A percentile compares a stretch with the other conserved stretches of the same genome.
Conservation (phyloP, 768 basidiomycete species). For the Amanita polypyramis region DNA sequence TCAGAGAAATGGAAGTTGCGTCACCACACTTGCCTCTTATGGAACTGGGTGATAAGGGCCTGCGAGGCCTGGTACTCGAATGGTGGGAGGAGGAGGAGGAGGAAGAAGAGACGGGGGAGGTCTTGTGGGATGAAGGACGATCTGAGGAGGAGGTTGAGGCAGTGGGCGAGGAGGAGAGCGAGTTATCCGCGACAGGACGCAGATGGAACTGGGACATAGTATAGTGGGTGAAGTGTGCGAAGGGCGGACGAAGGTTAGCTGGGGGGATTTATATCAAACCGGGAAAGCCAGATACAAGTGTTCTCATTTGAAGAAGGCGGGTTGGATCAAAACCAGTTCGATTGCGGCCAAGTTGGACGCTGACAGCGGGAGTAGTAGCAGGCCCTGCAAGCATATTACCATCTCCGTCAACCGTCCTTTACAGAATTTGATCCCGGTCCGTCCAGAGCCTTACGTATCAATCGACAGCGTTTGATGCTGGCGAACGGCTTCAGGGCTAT, state of each 20-base stretch:
- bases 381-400: slow-evolving; percentile 8
- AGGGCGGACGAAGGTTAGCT: slow-evolving; percentile 6
- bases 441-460: slow-evolving; percentile 7
- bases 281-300: slow-evolving; percentile 17
- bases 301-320: slow-evolving; percentile 10
- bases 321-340: slow-evolving; percentile 20
- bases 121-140: slow-evolving; percentile 24
- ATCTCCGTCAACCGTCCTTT: slow-evolving; percentile 8
- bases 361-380: slow-evolving; percentile 8
- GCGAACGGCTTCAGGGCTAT: slow-evolving; percentile 7
- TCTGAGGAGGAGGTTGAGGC: slow-evolving; percentile 34
- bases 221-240: slow-evolving; percentile 12
- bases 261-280: slow-evolving; percentile 20
- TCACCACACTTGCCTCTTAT: slow-evolving; percentile 37
- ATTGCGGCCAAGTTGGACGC: slow-evolving; percentile 9
- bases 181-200: slow-evolving; percentile 39
- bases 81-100: slow-evolving; percentile 15
- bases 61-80: slow-evolving; percentile 21
- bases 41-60: slow-evolving; percentile 55
- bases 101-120: slow-evolving; percentile 20
- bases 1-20: neutral
- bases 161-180: slow-evolving; percentile 46
- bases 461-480: slow-evolving; percentile 4
- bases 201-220: slow-evolving; percentile 36
- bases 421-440: slow-evolving; percentile 9